phyloP scores from a whole-genome alignment of 148 eudicot species.

The Spergularia marina region DNA sequence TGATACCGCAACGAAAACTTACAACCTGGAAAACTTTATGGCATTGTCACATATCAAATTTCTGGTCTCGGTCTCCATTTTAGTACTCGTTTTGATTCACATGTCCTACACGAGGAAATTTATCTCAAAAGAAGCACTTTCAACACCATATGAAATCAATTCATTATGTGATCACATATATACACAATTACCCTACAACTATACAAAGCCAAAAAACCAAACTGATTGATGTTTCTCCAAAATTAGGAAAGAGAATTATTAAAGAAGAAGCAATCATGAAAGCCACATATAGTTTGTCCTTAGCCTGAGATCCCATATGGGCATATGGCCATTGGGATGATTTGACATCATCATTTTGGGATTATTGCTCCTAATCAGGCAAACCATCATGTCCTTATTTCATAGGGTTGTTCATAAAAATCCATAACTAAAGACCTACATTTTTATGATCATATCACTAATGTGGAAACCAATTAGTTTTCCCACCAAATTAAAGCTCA shows the following conservation, averaged over 20 bases:
- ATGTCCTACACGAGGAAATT: background rate
- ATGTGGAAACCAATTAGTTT: background rate
- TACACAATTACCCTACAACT: background rate
- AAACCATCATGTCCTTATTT: slow-evolving; percentile 18
- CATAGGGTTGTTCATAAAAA: background rate
- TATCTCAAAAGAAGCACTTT: too few relatives aligned
- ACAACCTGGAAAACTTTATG: background rate
- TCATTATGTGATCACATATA: background rate
- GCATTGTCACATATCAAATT: background rate
- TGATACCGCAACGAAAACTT: too few relatives aligned
- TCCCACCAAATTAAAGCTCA: background rate
- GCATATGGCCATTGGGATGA: slow-evolving; percentile 34
- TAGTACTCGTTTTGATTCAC: background rate
- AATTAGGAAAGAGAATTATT: slow-evolving; percentile 17
- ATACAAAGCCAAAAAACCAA: slow-evolving; percentile 12
- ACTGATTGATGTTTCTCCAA: slow-evolving; percentile 17
- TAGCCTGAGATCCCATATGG: slow-evolving; percentile 14
- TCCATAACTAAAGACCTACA: background rate
- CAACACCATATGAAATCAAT: too few relatives aligned
- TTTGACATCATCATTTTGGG: slow-evolving; percentile 37
- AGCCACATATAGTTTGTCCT: slow-evolving; percentile 25
- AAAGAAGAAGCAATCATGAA: slow-evolving; percentile 24
- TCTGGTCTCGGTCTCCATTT: background rate
- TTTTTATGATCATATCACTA: background rate
- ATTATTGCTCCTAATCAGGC: slow-evolving; percentile 29